These are phyloP conservation scores for Parasarocladium wereldwijsianum DNA, from an alignment of 2,329 filamentous ascomycete species.

Conservation along the genomic window DNA sequence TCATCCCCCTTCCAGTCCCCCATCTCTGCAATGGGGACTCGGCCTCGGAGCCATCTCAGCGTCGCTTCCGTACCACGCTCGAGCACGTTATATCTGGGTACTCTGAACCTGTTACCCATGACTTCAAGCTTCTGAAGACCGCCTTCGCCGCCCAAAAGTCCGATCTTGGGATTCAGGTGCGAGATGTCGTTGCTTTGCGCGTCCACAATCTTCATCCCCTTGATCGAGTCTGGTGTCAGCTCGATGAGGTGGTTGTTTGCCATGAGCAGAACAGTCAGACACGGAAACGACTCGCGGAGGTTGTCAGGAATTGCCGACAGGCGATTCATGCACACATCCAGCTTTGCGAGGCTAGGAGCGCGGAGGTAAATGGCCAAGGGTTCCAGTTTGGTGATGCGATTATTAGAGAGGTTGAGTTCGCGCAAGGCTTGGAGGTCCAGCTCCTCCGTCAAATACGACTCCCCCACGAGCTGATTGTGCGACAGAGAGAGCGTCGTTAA, in stretches of 20 bases:
- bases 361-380: constrained; percentile 51
- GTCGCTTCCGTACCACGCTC: constrained; percentile 80
- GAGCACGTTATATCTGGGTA: constrained; percentile 71
- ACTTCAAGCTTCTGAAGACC: constrained; percentile 58
- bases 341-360: constrained; percentile 60
- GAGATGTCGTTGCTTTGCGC: constrained; percentile 73
- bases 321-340: constrained; percentile 77
- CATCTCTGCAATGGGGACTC: constrained; percentile 51
- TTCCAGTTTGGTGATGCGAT: constrained; percentile 56
- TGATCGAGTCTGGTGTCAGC: constrained; percentile 57
- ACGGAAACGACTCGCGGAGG: constrained; percentile 54
- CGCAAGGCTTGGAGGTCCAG: constrained; percentile 60
- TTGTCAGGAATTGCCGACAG: constrained; percentile 50
- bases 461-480: constrained; percentile 55
- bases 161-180: constrained; percentile 67
- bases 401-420: constrained; percentile 62
- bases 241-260: constrained; percentile 68
- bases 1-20: constrained; percentile 33
- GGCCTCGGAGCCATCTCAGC: constrained; percentile 64
- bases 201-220: constrained; percentile 62
- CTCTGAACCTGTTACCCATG: constrained; percentile 72
- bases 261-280: constrained; percentile 54
- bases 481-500: constrained; percentile 60
- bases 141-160: constrained; percentile 52
- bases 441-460: constrained; percentile 48